Evolutionary conservation across 352 stramenopile genomes (phyloP), one percentile per base, ranked within the genome.

Genomic region (Pythium vanterpoolii): DNA sequence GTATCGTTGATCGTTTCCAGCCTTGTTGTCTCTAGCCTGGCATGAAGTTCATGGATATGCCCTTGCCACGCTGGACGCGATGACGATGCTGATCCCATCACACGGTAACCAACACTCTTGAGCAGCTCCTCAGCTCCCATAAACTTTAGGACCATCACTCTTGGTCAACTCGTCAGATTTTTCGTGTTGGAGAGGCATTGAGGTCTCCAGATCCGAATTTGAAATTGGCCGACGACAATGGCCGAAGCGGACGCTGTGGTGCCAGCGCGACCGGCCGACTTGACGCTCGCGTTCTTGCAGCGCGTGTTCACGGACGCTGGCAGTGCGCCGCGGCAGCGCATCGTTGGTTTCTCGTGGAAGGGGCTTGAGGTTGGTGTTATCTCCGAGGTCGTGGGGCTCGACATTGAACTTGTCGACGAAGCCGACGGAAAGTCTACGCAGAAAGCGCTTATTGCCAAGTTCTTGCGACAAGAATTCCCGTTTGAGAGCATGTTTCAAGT

Each of bases 401-500:
- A 74, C 6, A 45, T 60, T 8, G 56, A 66, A 19, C 5, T 56
- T 1, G 8, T 10, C 6, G 10, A 50, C 13, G 42, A 34, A 18
- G 38, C 57, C 7, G 38, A 21, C 23, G 42, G 52, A 5, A 62
- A 11, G 38, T 45, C 60, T 9, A 23, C 16, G 23, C 39, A 68
- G 50, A 71, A 58, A 42, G 60, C 73, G 18, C 73, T 88, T 16
- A 78, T 93, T 36, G 79, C 76, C 36, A 93, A 93, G 64, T 93
- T 91, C 43, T 54, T 89, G 56, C 79, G 84, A 0, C 78, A 78
- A 4, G 84, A 93, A 56, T 87, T 93, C 59, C 81, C 84, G 13
- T 86, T 93, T 39, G 78, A 91, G 63, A 75, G 66, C 19, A 93
- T 93, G 84, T 93, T 93, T 45, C 56, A 60, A 8, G 79, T 93